Conservation (phyloP, 768 basidiomycete species). For the Lentinula raphanica region DNA sequence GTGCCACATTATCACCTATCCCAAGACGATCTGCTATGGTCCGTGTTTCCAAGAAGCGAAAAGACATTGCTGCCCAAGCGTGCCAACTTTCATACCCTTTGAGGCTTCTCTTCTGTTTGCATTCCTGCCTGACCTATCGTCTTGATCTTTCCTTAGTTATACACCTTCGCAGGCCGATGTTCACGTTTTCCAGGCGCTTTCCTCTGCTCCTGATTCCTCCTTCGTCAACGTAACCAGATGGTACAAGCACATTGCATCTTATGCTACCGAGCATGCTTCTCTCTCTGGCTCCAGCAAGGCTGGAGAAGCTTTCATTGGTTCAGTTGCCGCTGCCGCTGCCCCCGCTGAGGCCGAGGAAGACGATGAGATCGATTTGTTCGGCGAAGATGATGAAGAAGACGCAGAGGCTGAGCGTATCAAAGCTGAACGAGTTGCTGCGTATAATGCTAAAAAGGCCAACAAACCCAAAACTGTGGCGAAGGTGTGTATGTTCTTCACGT, state of each 20-base stretch:
- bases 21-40: slow-evolving; percentile 11
- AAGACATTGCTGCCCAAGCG: slow-evolving; percentile 60
- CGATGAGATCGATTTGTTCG: slow-evolving; percentile 83
- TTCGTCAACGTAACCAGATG: slow-evolving; percentile 80
- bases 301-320: slow-evolving; percentile 63
- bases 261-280: slow-evolving; percentile 66
- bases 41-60: slow-evolving; percentile 30
- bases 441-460: slow-evolving; percentile 87
- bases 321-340: slow-evolving; percentile 43
- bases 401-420: slow-evolving; percentile 84
- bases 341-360: slow-evolving; percentile 57
- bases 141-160: slow-evolving; percentile 49
- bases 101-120: slow-evolving; percentile 7
- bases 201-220: slow-evolving; percentile 56
- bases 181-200: slow-evolving; percentile 78
- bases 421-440: slow-evolving; percentile 88
- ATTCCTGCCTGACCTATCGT: slow-evolving; percentile 8
- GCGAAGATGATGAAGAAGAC: slow-evolving; percentile 60
- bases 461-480: slow-evolving; percentile 89
- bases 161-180: slow-evolving; percentile 94
- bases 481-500: slow-evolving; percentile 33
- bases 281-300: slow-evolving; percentile 85
- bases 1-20: slow-evolving; percentile 20
- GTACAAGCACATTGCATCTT: slow-evolving; percentile 94
- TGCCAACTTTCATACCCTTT: slow-evolving; percentile 47